These are phyloP conservation scores for Theobroma cacao DNA, from an alignment of 345 rosid genomes.

Conservation along the genomic window DNA sequence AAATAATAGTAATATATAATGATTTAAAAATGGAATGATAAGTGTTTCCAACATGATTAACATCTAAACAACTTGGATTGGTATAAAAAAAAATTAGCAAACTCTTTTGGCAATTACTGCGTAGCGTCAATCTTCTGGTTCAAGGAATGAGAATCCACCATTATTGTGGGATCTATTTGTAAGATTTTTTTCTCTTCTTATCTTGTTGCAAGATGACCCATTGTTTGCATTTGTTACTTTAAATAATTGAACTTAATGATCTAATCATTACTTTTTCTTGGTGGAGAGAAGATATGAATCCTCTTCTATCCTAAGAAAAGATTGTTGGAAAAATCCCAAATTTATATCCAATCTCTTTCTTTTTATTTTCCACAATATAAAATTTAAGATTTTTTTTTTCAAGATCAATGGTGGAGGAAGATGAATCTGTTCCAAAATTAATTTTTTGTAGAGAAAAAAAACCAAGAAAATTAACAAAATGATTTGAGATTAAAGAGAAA, in stretches of 20 bases:
- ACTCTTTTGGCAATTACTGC: not conserved
- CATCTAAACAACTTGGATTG: not conserved
- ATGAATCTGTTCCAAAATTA: too few species aligned
- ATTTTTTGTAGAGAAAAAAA: too few species aligned
- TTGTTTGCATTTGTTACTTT: not conserved
- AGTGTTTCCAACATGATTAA: not conserved
- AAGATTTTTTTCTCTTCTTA: not conserved
- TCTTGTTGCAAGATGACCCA: not conserved
- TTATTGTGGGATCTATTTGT: not conserved
- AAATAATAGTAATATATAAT: not conserved
- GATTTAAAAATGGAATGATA: not conserved
- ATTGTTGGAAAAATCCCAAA: not conserved
- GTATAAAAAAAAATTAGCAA: not conserved
- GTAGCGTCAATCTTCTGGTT: not conserved
- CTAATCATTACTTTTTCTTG: not conserved
- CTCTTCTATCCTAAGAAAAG: not conserved
- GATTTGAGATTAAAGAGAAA: too few species aligned
- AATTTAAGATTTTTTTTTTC: not conserved
- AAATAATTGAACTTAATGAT: not conserved
- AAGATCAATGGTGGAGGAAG: not conserved
- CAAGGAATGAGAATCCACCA: conserved; percentile 2
- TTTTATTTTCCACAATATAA: not conserved
- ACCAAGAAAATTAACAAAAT: too few species aligned
- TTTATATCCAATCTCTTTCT: not conserved
- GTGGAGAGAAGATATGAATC: not conserved